Evolutionary conservation across 257 asterid species (phyloP), one percentile per base, ranked within the genome.

Genomic region (Ocimum tenuiflorum): DNA sequence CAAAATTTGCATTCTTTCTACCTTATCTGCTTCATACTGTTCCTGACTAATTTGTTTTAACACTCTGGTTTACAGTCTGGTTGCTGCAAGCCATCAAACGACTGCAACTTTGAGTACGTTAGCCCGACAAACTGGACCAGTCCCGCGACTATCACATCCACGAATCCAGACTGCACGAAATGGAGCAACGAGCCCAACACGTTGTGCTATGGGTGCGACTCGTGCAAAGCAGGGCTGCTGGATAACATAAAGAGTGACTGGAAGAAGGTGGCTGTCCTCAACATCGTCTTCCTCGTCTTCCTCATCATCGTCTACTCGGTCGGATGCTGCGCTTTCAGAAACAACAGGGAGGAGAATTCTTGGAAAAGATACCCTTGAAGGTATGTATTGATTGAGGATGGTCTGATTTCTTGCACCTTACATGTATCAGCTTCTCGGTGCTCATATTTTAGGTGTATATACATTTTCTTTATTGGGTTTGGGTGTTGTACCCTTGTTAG

Each of bases 191-290:
- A 87, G 0, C 85, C 75, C 0, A 80, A 18, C 0, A 2, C 1
- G 0, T 48, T 92, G 68, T 92, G 99, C 89, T 92, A 86, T 67
- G 41, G 35, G 65, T 92, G 99, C 74, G 43, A 81, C 36, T 79
- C 99, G 0, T 92, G 99, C 86, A 89, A 86, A 75, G 99, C 97
- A 0, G 99, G 99, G 52, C 75, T 92, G 38, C 83, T 92, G 60
- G 99, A 87, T 68, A 89, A 87, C 80, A 38, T 89, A 58, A 92
- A 87, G 91, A 81, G 82, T 9, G 83, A 82, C 61, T 89, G 96
- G 99, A 92, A 78, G 71, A 89, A 48, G 78, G 88, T 83, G 70
- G 96, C 99, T 5, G 70, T 87, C 14, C 59, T 92, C 71, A 89
- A 89, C 80, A 68, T 83, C 60, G 46, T 86, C 22, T 78, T 87